Evolutionary conservation across 768 basidiomycete species (phyloP).

Genomic region (Serendipita sp.): DNA sequence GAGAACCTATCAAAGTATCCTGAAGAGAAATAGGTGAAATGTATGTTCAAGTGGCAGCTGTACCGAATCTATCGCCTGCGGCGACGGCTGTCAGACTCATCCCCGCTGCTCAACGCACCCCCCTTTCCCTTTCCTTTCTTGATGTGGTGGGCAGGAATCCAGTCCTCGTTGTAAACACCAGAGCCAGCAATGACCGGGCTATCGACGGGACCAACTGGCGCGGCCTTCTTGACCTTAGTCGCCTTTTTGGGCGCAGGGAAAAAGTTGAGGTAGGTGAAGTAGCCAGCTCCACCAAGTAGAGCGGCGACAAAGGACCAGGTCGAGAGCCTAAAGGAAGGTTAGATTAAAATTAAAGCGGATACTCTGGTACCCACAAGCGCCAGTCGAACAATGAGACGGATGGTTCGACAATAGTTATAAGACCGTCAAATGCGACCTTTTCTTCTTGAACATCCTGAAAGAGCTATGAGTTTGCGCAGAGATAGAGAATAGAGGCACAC

Average conservation of each 20-base stretch:
- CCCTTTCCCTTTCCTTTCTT: constrained; percentile 43
- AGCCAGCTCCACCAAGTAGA: constrained; percentile 45
- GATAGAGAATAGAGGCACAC: not conserved
- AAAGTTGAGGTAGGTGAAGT: constrained; percentile 50
- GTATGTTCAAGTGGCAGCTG: too few species aligned
- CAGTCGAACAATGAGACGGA: constrained; percentile 61
- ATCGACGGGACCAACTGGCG: constrained; percentile 38
- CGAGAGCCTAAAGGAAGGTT: constrained; percentile 27
- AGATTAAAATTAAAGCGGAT: not conserved
- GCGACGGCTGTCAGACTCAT: constrained; percentile 23
- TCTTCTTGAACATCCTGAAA: not conserved
- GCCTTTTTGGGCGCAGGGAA: constrained; percentile 38
- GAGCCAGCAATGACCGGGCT: constrained; percentile 36
- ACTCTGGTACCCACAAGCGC: constrained; percentile 42
- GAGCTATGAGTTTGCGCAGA: not conserved
- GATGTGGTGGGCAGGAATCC: constrained; percentile 83
- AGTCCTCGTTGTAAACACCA: constrained; percentile 69
- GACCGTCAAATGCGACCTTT: constrained; percentile 8
- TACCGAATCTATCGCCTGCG: not conserved
- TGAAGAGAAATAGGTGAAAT: too few species aligned
- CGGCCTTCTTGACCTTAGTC: constrained; percentile 33
- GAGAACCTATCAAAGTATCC: too few species aligned
- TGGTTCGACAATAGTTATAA: constrained; percentile 21
- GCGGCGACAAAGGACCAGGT: constrained; percentile 56
- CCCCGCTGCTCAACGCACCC: constrained; percentile 38